A percentile compares a stretch with the other conserved stretches of the same genome.
These are phyloP conservation scores for Elasticomyces elasticus DNA, from an alignment of 495 filamentous ascomycete species.

Conservation along the genomic window DNA sequence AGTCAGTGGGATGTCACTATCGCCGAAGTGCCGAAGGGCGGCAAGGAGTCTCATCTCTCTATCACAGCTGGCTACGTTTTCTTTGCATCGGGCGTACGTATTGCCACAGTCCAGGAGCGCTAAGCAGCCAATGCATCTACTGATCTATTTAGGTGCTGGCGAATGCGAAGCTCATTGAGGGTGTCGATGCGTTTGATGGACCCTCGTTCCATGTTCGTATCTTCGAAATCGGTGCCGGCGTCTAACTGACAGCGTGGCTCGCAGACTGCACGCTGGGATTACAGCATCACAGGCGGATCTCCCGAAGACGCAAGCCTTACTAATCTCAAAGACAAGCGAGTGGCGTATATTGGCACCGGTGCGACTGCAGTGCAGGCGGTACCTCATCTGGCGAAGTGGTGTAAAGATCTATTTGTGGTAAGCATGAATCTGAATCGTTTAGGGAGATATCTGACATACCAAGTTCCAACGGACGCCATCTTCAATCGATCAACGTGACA, in stretches of 20 bases:
- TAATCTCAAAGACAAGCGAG: slow-evolving; percentile 40
- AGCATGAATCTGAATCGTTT: neutral
- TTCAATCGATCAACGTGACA: slow-evolving; percentile 38
- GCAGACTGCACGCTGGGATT: slow-evolving; percentile 43
- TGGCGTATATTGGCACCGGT: slow-evolving; percentile 47
- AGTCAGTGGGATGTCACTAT: slow-evolving; percentile 38
- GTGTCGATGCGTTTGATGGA: slow-evolving; percentile 39
- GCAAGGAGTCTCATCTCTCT: neutral
- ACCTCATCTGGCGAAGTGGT: slow-evolving; percentile 40
- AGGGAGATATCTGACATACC: neutral
- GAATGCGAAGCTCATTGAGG: slow-evolving; percentile 40
- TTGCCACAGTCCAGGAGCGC: slow-evolving; percentile 10
- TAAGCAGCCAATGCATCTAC: neutral
- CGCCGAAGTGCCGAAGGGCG: slow-evolving; percentile 25
- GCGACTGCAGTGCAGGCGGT: slow-evolving; percentile 46
- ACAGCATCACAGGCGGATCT: slow-evolving; percentile 44
- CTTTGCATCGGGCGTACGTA: slow-evolving; percentile 4
- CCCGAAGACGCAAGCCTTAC: slow-evolving; percentile 35
- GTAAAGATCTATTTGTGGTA: slow-evolving; percentile 41
- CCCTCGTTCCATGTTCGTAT: slow-evolving; percentile 38
- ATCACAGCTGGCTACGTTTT: slow-evolving; percentile 15
- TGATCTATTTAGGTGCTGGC: slow-evolving; percentile 25
- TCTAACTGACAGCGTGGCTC: neutral
- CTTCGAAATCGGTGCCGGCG: neutral
- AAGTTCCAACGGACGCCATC: slow-evolving; percentile 47